Percentiles rank a stretch among this genome's conserved stretches.
These are phyloP conservation scores for Talaromyces amestolkiae DNA, from an alignment of 2,329 filamentous ascomycete species.

Conservation along the genomic window DNA sequence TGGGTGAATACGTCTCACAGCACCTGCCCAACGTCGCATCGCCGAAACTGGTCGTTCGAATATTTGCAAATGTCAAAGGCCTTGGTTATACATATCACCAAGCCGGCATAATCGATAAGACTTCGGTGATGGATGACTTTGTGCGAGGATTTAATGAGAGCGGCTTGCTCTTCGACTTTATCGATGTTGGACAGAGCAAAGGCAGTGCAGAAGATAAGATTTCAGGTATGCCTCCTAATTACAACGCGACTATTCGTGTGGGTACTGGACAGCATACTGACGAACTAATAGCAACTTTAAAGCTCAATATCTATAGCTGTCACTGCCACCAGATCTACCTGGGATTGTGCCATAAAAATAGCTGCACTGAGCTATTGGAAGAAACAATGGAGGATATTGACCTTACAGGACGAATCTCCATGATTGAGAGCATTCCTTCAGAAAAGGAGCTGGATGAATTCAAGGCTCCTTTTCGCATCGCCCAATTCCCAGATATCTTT, in stretches of 20 bases:
- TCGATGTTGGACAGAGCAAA: conserved; percentile 48
- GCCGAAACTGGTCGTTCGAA: conserved; percentile 51
- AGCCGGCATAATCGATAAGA: conserved; percentile 45
- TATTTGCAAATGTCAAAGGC: conserved; percentile 55
- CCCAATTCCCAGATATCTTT: conserved; percentile 54
- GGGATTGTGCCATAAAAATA: conserved; percentile 57
- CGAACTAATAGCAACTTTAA: conserved; percentile 50
- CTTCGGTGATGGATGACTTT: conserved; percentile 50
- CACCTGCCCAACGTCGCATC: conserved; percentile 43
- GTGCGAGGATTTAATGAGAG: conserved; percentile 55
- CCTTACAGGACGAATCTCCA: conserved; percentile 50
- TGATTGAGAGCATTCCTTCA: conserved; percentile 58
- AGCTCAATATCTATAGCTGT: conserved; percentile 55
- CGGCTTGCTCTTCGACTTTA: conserved; percentile 51
- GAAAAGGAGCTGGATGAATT: conserved; percentile 52
- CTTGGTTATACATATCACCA: conserved; percentile 50
- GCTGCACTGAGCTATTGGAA: conserved; percentile 54
- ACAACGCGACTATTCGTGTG: background rate
- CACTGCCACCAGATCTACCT: conserved; percentile 62
- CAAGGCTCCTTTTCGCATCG: conserved; percentile 48
- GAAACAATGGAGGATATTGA: conserved; percentile 47
- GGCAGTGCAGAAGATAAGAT: conserved; percentile 50
- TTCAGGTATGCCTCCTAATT: conserved; percentile 37
- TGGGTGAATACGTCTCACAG: conserved; percentile 45
- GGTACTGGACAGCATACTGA: conserved; percentile 28